These are phyloP conservation scores for Xylariales sp. DNA, from an alignment of 2,329 filamentous ascomycete genomes.

Conservation along the genomic window DNA sequence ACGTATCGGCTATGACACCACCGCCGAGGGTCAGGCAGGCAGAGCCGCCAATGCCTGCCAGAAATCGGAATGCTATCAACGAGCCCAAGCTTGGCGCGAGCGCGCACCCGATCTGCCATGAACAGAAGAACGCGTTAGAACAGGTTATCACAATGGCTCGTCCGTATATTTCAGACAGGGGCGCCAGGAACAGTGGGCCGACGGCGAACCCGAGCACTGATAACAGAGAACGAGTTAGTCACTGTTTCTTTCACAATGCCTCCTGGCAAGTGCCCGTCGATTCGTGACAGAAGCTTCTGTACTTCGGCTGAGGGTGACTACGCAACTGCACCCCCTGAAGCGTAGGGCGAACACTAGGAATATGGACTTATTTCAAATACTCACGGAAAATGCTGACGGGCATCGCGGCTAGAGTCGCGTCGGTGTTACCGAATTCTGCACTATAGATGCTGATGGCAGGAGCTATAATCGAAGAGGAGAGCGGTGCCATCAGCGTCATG, in stretches of 20 bases:
- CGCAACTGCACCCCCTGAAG: too few relatives aligned
- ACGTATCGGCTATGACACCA: constrained; percentile 51
- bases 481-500: constrained; percentile 62
- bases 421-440: constrained; percentile 38
- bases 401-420: constrained; percentile 41
- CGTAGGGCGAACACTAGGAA: too few relatives aligned
- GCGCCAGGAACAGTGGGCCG: constrained; percentile 53
- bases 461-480: constrained; percentile 58
- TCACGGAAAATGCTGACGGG: constrained; percentile 59
- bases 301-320: too few relatives aligned
- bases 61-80: constrained; percentile 55
- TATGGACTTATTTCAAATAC: too few relatives aligned
- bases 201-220: constrained; percentile 56
- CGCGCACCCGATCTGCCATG: constrained; percentile 62
- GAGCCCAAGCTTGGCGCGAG: constrained; percentile 48
- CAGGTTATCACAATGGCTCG: constrained; percentile 50
- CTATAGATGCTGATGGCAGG: constrained; percentile 42
- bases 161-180: constrained; percentile 61
- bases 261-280: too few relatives aligned
- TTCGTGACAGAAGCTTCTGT: too few relatives aligned
- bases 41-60: constrained; percentile 54
- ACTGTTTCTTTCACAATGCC: too few relatives aligned
- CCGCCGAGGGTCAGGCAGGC: constrained; percentile 51
- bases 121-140: constrained; percentile 56
- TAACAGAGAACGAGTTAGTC: too few relatives aligned